A percentile compares a stretch with the other conserved stretches of the same genome.
These are phyloP conservation scores for Citrus sp. DNA, from an alignment of 345 rosid species.

Conservation along the genomic window DNA sequence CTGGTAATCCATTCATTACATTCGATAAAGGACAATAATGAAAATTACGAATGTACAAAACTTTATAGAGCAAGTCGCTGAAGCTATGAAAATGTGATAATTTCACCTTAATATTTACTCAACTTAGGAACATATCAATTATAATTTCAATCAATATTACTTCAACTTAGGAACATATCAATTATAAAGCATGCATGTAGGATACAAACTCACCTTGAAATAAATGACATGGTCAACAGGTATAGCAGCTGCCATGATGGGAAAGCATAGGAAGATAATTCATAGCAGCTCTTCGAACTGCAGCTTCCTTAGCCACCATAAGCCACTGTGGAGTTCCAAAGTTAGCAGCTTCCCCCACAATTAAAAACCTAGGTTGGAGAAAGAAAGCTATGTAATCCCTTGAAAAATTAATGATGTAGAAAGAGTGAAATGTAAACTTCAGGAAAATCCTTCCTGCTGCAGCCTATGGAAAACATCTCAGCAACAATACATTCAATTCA, in stretches of 20 bases:
- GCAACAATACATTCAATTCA: neutral
- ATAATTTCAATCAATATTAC: neutral
- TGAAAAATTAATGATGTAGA: slow-evolving; percentile 1
- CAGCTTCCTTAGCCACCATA: slow-evolving; percentile 94
- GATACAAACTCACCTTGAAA: slow-evolving; percentile 60
- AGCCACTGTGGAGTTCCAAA: slow-evolving; percentile 99
- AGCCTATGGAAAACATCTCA: neutral
- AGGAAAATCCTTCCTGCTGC: neutral
- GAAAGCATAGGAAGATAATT: slow-evolving; percentile 99
- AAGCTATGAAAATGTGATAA: slow-evolving; percentile 11
- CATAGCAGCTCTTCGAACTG: slow-evolving; percentile 99
- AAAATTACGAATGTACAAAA: neutral
- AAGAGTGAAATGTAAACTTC: neutral
- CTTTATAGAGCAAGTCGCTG: neutral
- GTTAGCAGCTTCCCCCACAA: slow-evolving; percentile 98
- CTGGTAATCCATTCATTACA: neutral
- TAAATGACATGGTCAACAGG: slow-evolving; percentile 97
- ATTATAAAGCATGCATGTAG: neutral
- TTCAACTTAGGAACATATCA: neutral
- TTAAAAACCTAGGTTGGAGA: slow-evolving; percentile 70
- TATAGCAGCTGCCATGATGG: slow-evolving; percentile 94
- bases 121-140: neutral
- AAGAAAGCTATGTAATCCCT: slow-evolving; percentile 11
- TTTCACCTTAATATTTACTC: slow-evolving; percentile 4
- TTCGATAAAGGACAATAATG: neutral